A percentile compares a stretch with the other conserved stretches of the same genome.
These are phyloP conservation scores for Sarocladiaceae sp. DNA, from an alignment of 2,329 filamentous ascomycete species.

Conservation along the genomic window DNA sequence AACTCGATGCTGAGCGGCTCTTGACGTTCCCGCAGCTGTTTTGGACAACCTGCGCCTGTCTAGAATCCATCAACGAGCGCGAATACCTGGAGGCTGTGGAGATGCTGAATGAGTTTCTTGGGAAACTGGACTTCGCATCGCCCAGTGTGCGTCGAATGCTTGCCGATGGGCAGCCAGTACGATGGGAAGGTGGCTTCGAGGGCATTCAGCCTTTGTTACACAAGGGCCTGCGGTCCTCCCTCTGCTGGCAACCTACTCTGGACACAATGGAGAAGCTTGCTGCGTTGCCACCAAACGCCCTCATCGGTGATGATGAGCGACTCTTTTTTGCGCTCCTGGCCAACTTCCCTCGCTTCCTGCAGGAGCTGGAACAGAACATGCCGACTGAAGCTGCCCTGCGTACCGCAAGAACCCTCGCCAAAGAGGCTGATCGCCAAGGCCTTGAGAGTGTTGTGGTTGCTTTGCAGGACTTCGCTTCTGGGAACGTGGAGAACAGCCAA, in stretches of 20 bases:
- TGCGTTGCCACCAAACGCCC: constrained; percentile 69
- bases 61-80: constrained; percentile 93
- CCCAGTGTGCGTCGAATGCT: constrained; percentile 65
- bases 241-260: constrained; percentile 75
- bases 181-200: constrained; percentile 87
- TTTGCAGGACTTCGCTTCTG: constrained; percentile 65
- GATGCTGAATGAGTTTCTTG: constrained; percentile 84
- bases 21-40: constrained; percentile 92
- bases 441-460: constrained; percentile 63
- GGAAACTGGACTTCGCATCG: constrained; percentile 76
- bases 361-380: constrained; percentile 65
- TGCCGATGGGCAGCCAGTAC: constrained; percentile 72
- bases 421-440: constrained; percentile 69
- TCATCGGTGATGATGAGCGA: constrained; percentile 79
- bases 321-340: constrained; percentile 83
- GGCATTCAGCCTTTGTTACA: constrained; percentile 83
- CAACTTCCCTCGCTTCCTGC: constrained; percentile 83
- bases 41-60: constrained; percentile 94
- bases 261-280: constrained; percentile 75
- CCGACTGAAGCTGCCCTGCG: constrained; percentile 53
- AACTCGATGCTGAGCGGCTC: constrained; percentile 73
- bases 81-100: constrained; percentile 89
- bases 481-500: constrained; percentile 60
- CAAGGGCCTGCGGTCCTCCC: constrained; percentile 85
- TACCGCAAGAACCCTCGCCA: constrained; percentile 66